Percentiles rank a stretch among this genome's conserved stretches.
These are phyloP conservation scores for Botrytis aclada DNA, from an alignment of 2,329 filamentous ascomycete species.

Conservation along the genomic window DNA sequence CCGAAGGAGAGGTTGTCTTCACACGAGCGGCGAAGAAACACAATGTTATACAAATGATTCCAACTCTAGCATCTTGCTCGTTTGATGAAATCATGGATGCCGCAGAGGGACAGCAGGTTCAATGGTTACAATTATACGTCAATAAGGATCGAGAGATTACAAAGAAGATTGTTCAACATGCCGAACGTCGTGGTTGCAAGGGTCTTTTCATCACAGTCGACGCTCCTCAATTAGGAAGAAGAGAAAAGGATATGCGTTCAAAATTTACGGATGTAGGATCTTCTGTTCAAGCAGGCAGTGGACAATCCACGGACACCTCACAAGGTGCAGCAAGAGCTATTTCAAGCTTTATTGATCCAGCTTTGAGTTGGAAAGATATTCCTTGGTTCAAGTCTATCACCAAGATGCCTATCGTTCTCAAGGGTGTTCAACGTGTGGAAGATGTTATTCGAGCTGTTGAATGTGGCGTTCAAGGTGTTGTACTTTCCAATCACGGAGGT, in stretches of 20 bases:
- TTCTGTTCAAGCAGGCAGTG: slow-evolving; percentile 68
- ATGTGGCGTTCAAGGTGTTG: slow-evolving; percentile 79
- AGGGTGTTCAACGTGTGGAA: slow-evolving; percentile 94
- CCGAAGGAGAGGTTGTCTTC: slow-evolving; percentile 88
- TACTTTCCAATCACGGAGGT: slow-evolving; percentile 94
- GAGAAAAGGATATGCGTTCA: slow-evolving; percentile 96
- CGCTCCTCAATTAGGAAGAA: slow-evolving; percentile 87
- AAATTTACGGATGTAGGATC: slow-evolving; percentile 85
- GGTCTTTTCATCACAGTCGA: slow-evolving; percentile 98
- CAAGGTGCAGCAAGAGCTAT: slow-evolving; percentile 95
- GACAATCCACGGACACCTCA: slow-evolving; percentile 72
- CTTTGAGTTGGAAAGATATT: slow-evolving; percentile 90
- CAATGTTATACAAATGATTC: slow-evolving; percentile 96
- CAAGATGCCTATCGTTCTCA: slow-evolving; percentile 90
- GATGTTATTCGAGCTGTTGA: slow-evolving; percentile 88
- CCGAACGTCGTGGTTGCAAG: slow-evolving; percentile 87
- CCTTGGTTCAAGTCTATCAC: slow-evolving; percentile 91
- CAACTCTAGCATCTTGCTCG: slow-evolving; percentile 91
- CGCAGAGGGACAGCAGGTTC: slow-evolving; percentile 71
- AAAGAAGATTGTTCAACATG: slow-evolving; percentile 83
- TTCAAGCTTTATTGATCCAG: slow-evolving; percentile 93
- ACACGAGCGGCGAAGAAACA: slow-evolving; percentile 82
- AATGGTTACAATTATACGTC: slow-evolving; percentile 94
- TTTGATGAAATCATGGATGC: slow-evolving; percentile 98
- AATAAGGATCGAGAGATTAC: slow-evolving; percentile 95